Evolutionary conservation across 352 stramenopile species (phyloP), one percentile per base, ranked within the genome.

Genomic region (Phytophthora pluvialis): DNA sequence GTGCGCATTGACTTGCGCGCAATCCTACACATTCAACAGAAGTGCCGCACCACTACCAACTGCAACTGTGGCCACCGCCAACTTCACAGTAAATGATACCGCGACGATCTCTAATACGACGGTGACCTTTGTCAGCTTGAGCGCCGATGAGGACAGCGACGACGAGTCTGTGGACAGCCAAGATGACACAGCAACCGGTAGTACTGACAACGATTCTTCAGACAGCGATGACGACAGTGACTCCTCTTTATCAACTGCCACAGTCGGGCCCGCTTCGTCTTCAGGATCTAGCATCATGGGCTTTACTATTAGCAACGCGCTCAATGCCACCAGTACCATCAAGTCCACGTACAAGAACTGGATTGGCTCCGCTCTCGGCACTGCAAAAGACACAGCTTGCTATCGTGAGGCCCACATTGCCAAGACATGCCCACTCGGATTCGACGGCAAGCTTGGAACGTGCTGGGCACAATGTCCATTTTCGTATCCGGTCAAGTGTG

Each of bases 391-490:
- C 47, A 72, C 60, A 12, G 71, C 74, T 1, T 82, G 74, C 29
- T 80, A 78, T 32, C 74, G 74, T 25, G 60, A 80, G 44, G 29
- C 71, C 12, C 68, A 78, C 44, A 67, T 78, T 26, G 65, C 62
- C 18, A 67, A 75, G 38, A 63, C 46, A 3, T 82, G 74, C 29
- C 72, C 74, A 0, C 13, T 67, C 13, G 71, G 71, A 18, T 82
- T 59, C 50, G 54, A 78, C 21, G 16, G 46, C 8, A 73, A 72
- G 18, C 43, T 75, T 44, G 72, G 58, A 49, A 78, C 55, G 32
- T 83, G 72, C 43, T 83, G 75, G 75, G 61, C 72, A 12, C 56
- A 81, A 33, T 84, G 75, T 21, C 72, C 75, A 18, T 60, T 67
- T 38, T 38, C 64, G 3, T 84, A 72, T 31, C 73, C 75, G 0